Evolutionary conservation across 2,329 filamentous ascomycete genomes (phyloP).

Genomic region (Calonectria ilicicola): DNA sequence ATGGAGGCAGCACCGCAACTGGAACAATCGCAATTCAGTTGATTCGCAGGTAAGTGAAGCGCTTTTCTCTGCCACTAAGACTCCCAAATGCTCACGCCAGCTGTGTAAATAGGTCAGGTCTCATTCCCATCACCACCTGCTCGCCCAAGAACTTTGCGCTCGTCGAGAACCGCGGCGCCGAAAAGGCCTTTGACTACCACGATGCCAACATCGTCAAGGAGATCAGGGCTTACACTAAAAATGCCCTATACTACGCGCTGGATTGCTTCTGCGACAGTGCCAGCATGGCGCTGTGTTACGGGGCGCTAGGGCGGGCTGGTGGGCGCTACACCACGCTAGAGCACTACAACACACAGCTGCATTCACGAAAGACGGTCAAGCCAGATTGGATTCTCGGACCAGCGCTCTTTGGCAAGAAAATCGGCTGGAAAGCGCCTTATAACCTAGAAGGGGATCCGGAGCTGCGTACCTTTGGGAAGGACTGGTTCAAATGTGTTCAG

Average conservation of each 20-base stretch:
- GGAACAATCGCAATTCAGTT: conserved; percentile 23
- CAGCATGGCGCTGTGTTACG: conserved; percentile 51
- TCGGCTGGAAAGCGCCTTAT: conserved; percentile 10
- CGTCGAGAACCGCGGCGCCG: conserved; percentile 14
- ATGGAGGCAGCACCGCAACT: conserved; percentile 15
- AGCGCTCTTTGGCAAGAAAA: conserved; percentile 1
- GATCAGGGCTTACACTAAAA: not conserved
- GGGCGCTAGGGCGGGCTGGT: conserved; percentile 46
- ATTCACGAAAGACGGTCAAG: conserved; percentile 6
- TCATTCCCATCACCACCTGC: conserved; percentile 14
- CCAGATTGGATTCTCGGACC: conserved; percentile 14
- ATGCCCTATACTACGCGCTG: conserved; percentile 41
- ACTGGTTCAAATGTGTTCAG: not conserved
- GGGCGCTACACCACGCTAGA: conserved; percentile 22
- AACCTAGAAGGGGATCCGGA: not conserved
- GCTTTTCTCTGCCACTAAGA: too few species aligned
- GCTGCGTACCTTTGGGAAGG: not conserved
- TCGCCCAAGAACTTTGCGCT: conserved; percentile 17
- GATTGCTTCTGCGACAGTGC: conserved; percentile 47
- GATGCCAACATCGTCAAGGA: not conserved
- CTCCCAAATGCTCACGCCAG: not conserved
- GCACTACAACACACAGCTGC: not conserved
- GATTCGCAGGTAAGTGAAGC: conserved; percentile 5
- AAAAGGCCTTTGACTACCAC: conserved; percentile 22
- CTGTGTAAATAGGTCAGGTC: conserved; percentile 8